Conservation (phyloP, 345 rosid species). For the Hirschfeldia incana region DNA sequence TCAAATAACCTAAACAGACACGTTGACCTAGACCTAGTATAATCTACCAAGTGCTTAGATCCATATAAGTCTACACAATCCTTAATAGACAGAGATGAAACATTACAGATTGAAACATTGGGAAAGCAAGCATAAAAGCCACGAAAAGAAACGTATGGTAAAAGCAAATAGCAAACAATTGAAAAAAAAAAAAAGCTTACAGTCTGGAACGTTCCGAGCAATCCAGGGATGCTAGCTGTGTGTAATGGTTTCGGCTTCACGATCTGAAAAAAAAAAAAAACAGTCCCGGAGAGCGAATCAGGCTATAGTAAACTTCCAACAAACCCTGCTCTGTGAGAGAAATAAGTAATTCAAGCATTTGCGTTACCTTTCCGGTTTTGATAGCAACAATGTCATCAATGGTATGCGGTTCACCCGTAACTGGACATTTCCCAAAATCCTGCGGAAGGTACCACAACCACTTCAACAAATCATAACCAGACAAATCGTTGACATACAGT, state of each 20-base stretch:
- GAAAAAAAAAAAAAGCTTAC: constrained; percentile 40
- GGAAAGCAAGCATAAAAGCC: neutral
- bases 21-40: neutral
- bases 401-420: constrained; percentile 76
- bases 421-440: constrained; percentile 95
- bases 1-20: neutral
- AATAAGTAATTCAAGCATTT: neutral
- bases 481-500: neutral
- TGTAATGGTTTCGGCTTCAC: constrained; percentile 83
- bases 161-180: neutral
- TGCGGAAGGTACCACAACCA: constrained; percentile 19
- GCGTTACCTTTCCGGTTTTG: constrained; percentile 70
- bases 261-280: constrained; percentile 50
- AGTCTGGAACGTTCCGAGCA: constrained; percentile 92
- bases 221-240: constrained; percentile 96
- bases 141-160: neutral
- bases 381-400: constrained; percentile 78
- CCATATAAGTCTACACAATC: neutral
- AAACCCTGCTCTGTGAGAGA: neutral
- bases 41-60: constrained; percentile 1
- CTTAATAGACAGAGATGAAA: neutral
- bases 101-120: neutral
- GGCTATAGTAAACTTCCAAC: neutral
- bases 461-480: neutral
- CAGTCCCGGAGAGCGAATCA: neutral